A percentile compares a stretch with the other conserved stretches of the same genome.
phyloP scores from a whole-genome alignment of 2,329 filamentous ascomycete genomes.

The Graphilbum fragrans region DNA sequence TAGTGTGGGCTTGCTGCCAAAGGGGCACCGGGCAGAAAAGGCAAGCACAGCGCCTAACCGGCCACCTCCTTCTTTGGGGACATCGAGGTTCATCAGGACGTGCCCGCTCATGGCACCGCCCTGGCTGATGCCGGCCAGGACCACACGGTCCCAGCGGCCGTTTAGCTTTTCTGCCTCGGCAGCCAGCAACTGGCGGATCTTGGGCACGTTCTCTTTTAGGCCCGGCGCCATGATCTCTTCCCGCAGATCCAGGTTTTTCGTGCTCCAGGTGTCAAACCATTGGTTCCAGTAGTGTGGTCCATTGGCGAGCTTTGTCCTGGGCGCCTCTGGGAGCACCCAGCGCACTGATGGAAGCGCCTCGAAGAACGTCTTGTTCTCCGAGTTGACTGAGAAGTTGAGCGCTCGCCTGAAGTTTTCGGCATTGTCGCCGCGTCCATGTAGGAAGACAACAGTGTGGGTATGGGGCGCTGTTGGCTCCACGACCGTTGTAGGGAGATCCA shows the following conservation, averaged over 20 bases:
- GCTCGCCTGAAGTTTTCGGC: slow-evolving; percentile 18
- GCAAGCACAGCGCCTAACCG: slow-evolving; percentile 21
- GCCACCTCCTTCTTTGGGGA: slow-evolving; percentile 2
- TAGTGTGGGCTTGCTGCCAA: slow-evolving; percentile 15
- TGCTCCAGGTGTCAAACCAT: slow-evolving; percentile 32
- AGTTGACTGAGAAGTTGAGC: slow-evolving; percentile 18
- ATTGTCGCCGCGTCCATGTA: slow-evolving; percentile 29
- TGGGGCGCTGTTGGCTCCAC: slow-evolving; percentile 12
- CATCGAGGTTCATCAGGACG: slow-evolving; percentile 3
- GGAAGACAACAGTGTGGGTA: slow-evolving; percentile 29
- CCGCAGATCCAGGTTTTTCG: slow-evolving; percentile 26
- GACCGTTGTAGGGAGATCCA: no score
- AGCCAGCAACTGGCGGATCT: slow-evolving; percentile 19
- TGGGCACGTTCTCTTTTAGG: slow-evolving; percentile 22
- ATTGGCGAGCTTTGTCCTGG: slow-evolving; percentile 14
- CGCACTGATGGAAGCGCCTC: slow-evolving; percentile 29
- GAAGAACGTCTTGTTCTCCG: slow-evolving; percentile 18
- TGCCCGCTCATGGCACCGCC: slow-evolving; percentile 21
- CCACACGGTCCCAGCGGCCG: slow-evolving; percentile 13
- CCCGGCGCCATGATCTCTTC: slow-evolving; percentile 30
- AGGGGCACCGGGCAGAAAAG: slow-evolving; percentile 24
- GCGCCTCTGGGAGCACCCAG: slow-evolving; percentile 36
- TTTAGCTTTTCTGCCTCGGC: slow-evolving; percentile 17
- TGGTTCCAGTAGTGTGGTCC: slow-evolving; percentile 7
- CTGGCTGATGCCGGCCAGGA: slow-evolving; percentile 33